These are phyloP conservation scores for Protea cynaroides DNA, from an alignment of 164 flowering plant genomes.

Conservation along the genomic window DNA sequence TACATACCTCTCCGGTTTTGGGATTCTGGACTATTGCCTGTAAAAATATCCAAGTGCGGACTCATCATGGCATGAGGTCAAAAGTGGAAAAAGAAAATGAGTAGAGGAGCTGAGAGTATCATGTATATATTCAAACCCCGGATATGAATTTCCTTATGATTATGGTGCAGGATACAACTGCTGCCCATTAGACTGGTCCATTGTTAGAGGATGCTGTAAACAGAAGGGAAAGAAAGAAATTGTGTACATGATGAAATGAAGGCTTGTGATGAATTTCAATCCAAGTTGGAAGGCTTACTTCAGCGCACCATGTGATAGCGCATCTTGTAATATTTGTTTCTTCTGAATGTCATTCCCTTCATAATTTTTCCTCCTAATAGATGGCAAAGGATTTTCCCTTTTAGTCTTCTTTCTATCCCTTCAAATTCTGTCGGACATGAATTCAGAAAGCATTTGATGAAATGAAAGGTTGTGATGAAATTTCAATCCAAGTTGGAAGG, in stretches of 20 bases:
- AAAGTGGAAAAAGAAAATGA: background rate
- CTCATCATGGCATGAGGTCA: slow-evolving; percentile 6
- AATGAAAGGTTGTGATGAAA: too few species aligned
- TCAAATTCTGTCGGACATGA: too few species aligned
- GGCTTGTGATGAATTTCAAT: too few species aligned
- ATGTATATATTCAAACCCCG: slow-evolving; percentile 12
- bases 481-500: too few species aligned
- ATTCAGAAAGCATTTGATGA: slow-evolving; percentile 7
- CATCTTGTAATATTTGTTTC: too few species aligned
- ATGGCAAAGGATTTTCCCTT: background rate
- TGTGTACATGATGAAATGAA: slow-evolving; percentile 13
- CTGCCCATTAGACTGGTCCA: background rate
- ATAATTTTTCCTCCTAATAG: background rate
- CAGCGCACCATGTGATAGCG: too few species aligned
- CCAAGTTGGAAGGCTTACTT: too few species aligned
- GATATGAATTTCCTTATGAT: slow-evolving; percentile 2
- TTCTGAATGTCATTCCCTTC: too few species aligned
- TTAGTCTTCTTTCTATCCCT: too few species aligned
- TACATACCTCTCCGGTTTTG: slow-evolving; percentile 1
- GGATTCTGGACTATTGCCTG: slow-evolving; percentile 6
- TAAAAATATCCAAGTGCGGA: slow-evolving; percentile 10
- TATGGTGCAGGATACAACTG: slow-evolving; percentile 7
- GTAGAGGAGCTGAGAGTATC: slow-evolving; percentile 2
- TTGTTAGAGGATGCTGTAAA: slow-evolving; percentile 4
- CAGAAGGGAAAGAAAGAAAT: background rate